phyloP scores from a whole-genome alignment of 805 yeast genomes.

The Candida patagonica region DNA sequence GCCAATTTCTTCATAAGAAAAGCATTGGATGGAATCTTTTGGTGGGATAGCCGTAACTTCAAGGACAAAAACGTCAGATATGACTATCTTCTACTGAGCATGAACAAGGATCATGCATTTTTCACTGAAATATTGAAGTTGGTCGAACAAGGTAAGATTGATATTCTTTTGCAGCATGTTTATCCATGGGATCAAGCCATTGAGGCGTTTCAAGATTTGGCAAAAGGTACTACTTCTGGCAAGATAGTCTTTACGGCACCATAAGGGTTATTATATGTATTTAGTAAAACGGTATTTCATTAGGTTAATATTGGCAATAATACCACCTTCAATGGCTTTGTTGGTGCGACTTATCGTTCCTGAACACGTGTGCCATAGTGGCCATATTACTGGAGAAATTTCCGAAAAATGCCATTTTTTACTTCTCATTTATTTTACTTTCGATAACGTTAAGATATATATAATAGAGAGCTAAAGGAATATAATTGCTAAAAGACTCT shows the following conservation, averaged over 20 bases:
- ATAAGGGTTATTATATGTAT: too few species aligned
- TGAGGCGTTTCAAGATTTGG: conserved; percentile 8
- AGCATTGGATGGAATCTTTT: conserved; percentile 3
- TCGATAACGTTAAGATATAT: background rate
- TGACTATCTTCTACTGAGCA: conserved; percentile 5
- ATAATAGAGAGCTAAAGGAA: background rate
- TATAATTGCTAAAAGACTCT: background rate
- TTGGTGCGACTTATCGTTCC: too few species aligned
- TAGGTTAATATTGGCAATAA: too few species aligned
- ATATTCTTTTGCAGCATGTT: conserved; percentile 11
- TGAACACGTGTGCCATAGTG: too few species aligned
- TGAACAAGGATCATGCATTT: conserved; percentile 2
- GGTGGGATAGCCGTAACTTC: conserved; percentile 1
- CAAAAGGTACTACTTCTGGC: conserved; percentile 14
- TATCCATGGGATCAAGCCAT: conserved; percentile 10
- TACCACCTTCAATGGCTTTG: too few species aligned
- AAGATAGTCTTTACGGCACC: too few species aligned
- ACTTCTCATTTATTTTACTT: too few species aligned
- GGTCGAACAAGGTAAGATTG: conserved; percentile 14
- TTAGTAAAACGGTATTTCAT: too few species aligned
- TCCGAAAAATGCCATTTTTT: too few species aligned
- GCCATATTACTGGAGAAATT: too few species aligned
- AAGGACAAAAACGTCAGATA: conserved; percentile 8
- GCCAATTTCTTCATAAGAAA: background rate
- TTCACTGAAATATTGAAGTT: conserved; percentile 7